These are phyloP conservation scores for Syzygium grande DNA, from an alignment of 345 rosid genomes.

Conservation along the genomic window DNA sequence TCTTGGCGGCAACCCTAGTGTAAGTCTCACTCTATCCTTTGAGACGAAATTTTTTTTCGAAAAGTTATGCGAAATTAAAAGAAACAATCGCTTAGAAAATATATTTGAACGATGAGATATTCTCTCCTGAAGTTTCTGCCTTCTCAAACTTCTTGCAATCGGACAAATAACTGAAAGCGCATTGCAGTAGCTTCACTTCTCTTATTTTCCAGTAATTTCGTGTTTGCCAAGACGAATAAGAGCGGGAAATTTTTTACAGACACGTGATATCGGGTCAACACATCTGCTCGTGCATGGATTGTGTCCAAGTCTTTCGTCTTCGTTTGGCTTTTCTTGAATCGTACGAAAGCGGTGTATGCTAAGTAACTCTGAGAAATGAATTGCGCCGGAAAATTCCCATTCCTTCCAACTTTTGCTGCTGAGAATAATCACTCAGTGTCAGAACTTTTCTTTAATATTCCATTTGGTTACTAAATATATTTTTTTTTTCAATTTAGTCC, in stretches of 20 bases:
- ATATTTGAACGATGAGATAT: neutral
- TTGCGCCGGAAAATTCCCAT: neutral
- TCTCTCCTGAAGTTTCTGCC: neutral
- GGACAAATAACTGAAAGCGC: neutral
- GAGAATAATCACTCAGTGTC: neutral
- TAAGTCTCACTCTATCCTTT: no score
- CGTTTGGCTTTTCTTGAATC: no score
- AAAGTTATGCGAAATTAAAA: no score
- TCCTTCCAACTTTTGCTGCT: neutral
- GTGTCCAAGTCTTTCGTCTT: no score
- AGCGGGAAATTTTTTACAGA: neutral
- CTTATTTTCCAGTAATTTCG: neutral
- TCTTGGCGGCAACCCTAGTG: neutral
- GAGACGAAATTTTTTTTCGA: fast-evolving
- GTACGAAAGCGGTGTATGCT: neutral
- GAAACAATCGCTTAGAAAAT: neutral
- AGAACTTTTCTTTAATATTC: no score
- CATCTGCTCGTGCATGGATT: no score
- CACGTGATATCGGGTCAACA: neutral
- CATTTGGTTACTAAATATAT: neutral
- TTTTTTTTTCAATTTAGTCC: neutral
- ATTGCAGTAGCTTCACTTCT: neutral
- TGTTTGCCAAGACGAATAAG: neutral
- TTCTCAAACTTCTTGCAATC: neutral
- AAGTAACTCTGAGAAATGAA: neutral